Conservation (phyloP, 2,329 filamentous ascomycete genomes). For the Penicillium sp. region DNA sequence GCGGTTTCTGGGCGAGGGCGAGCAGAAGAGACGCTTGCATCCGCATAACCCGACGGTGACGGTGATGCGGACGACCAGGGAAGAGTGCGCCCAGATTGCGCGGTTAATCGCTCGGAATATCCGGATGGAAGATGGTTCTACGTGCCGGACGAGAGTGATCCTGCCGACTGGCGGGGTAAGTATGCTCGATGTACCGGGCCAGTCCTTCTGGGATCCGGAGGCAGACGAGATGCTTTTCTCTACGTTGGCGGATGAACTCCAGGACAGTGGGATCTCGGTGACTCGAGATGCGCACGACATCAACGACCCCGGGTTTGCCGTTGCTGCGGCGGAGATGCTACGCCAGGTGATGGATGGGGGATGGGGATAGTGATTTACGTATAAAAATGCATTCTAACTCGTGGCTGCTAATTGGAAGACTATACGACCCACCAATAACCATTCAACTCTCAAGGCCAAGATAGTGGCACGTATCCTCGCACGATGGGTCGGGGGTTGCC, state of each 20-base stretch:
- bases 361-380: too few species aligned
- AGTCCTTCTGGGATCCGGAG: slow-evolving; percentile 52
- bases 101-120: slow-evolving; percentile 57
- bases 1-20: slow-evolving; percentile 1
- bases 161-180: slow-evolving; percentile 62
- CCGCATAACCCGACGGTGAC: slow-evolving; percentile 67
- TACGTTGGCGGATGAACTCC: slow-evolving; percentile 50
- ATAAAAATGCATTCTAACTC: too few species aligned
- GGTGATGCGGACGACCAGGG: slow-evolving; percentile 60
- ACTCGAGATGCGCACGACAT: slow-evolving; percentile 45
- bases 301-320: slow-evolving; percentile 33
- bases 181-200: slow-evolving; percentile 55
- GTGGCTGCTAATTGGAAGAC: too few species aligned
- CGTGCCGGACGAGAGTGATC: slow-evolving; percentile 48
- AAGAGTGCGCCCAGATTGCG: slow-evolving; percentile 58
- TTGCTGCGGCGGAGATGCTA: slow-evolving; percentile 24
- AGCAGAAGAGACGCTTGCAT: slow-evolving; percentile 47
- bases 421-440: too few species aligned
- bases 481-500: too few species aligned
- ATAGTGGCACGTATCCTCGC: too few species aligned
- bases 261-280: slow-evolving; percentile 50
- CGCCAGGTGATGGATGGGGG: slow-evolving; percentile 16
- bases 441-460: too few species aligned
- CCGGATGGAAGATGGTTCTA: slow-evolving; percentile 41
- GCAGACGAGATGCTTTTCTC: slow-evolving; percentile 50